Evolutionary conservation across 345 rosid species (phyloP), one percentile per base, ranked within the genome.

Genomic region (Camelina hispida): DNA sequence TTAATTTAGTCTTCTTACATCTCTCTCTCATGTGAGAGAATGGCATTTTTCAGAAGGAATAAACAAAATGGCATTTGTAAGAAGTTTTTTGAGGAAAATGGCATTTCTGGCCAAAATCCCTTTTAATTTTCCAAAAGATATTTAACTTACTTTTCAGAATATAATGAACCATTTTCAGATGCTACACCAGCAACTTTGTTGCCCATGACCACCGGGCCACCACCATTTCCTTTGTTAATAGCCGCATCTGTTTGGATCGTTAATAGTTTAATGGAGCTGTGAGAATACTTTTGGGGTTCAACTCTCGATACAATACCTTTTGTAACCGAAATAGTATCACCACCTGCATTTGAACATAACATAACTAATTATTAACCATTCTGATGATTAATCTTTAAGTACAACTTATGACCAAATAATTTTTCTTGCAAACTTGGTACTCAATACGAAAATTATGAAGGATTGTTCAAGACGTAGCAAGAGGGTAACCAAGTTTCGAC

Each of bases 181-280:
- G 2, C 37, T 34, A 34, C 90, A 25, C 90, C 89, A 8, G 85
- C 93, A 70, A 88, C 92, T 83, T 86, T 89, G 66, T 80, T 76
- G 34, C 84, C 91, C 89, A 87, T 87, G 50, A 91, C 76, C 42
- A 91, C 94, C 1, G 89, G 97, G 7, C 94, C 89, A 52, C 92
- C 88, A 58, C 87, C 83, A 55, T 86, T 87, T 47, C 88, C 89
- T 1, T 88, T 86, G 82, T 88, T 88, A 68, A 88, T 87, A 50
- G 90, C 90, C 9, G 93, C 91, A 79, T 91, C 91, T 53, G 85
- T 88, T 78, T 88, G 93, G 77, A 90, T 88, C 7, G 89, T 87
- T 88, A 87, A 82, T 48, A 86, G 81, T 72, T 85, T 84, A 17
- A 88, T 78, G 9, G 89, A 86, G 76, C 91, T 88, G 23, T 88